Conservation (phyloP, 2,329 filamentous ascomycete genomes). For the Epichloe typhina region DNA sequence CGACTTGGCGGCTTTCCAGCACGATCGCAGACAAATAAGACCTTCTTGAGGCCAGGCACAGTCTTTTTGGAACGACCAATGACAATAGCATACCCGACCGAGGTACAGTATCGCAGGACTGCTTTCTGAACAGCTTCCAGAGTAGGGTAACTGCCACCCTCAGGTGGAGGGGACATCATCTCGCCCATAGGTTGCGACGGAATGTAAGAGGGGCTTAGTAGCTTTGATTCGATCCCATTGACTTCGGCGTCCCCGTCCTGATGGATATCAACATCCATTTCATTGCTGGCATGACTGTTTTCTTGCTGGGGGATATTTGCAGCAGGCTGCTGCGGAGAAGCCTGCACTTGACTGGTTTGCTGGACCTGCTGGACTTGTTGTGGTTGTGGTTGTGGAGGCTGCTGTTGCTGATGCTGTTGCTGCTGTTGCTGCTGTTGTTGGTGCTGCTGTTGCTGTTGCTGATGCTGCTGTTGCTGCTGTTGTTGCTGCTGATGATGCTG, state of each 20-base stretch:
- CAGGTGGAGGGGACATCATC: slow-evolving; percentile 50
- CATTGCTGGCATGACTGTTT: slow-evolving; percentile 31
- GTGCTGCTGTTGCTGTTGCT: slow-evolving; percentile 7
- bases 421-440: slow-evolving; percentile 14
- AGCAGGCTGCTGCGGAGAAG: slow-evolving; percentile 18
- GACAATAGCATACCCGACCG: slow-evolving; percentile 54
- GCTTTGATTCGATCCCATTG: slow-evolving; percentile 32
- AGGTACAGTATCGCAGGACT: slow-evolving; percentile 51
- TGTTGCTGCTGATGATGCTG: background rate
- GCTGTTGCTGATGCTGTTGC: slow-evolving; percentile 11
- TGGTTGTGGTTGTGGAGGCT: slow-evolving; percentile 11
- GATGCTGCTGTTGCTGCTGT: slow-evolving; percentile 14
- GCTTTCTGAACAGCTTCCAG: slow-evolving; percentile 52
- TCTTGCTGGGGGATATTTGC: slow-evolving; percentile 26
- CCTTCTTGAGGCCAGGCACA: slow-evolving; percentile 53
- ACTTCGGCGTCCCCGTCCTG: slow-evolving; percentile 32
- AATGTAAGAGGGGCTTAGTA: slow-evolving; percentile 36
- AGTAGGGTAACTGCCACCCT: slow-evolving; percentile 50
- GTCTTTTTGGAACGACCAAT: slow-evolving; percentile 57
- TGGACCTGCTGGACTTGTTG: slow-evolving; percentile 15
- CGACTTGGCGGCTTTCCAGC: slow-evolving; percentile 49
- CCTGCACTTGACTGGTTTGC: slow-evolving; percentile 21
- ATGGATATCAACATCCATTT: slow-evolving; percentile 40
- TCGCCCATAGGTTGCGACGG: slow-evolving; percentile 41
- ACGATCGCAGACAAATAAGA: slow-evolving; percentile 53